Evolutionary conservation across 2,329 filamentous ascomycete genomes (phyloP).

Genomic region (Sclerotinia nivalis): DNA sequence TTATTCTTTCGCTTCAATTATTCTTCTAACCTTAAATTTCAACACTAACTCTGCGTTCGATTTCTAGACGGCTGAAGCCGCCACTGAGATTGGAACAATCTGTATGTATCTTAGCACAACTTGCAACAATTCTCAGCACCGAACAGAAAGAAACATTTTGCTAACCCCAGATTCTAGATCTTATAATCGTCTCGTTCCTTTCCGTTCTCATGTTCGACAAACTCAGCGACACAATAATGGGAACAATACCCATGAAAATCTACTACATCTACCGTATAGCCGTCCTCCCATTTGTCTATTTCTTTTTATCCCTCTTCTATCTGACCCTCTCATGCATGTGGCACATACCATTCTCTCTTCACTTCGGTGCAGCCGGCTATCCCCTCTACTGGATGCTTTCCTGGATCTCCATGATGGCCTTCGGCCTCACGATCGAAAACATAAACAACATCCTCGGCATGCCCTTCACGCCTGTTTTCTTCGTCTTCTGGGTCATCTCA

Average conservation of each 20-base stretch:
- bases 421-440: conserved; percentile 31
- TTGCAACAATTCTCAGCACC: no score
- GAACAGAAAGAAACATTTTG: neutral
- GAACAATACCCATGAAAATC: conserved; percentile 24
- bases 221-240: conserved; percentile 30
- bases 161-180: conserved; percentile 14
- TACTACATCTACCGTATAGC: conserved; percentile 29
- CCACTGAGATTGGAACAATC: conserved; percentile 32
- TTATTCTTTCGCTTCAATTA: neutral
- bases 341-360: conserved; percentile 28
- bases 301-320: conserved; percentile 30
- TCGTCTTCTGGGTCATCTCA: conserved; percentile 32
- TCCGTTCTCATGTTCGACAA: conserved; percentile 30
- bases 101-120: conserved; percentile 20
- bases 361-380: conserved; percentile 28
- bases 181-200: conserved; percentile 31
- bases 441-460: conserved; percentile 29
- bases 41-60: neutral
- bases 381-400: conserved; percentile 32
- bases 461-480: conserved; percentile 31
- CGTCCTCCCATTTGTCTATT: conserved; percentile 26
- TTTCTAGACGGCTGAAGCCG: conserved; percentile 27
- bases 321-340: conserved; percentile 28
- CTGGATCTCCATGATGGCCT: conserved; percentile 30
- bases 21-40: neutral